Evolutionary conservation across 2,329 filamentous ascomycete genomes (phyloP).

Genomic region (Metarhizium sp.): DNA sequence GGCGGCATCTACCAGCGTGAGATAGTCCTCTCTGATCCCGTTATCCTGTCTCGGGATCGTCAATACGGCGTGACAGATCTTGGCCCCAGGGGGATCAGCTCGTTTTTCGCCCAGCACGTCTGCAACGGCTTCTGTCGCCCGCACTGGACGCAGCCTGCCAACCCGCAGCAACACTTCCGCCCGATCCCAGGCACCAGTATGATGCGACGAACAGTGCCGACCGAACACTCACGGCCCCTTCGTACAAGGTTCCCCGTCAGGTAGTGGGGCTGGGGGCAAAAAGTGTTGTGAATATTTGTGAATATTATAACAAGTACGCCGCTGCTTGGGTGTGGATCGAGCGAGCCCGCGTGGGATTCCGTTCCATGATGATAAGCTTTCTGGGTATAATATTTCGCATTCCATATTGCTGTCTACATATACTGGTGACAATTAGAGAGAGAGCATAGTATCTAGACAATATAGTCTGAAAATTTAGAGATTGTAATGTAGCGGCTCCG

Average conservation of each 20-base stretch:
- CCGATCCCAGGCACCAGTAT: conserved; percentile 6
- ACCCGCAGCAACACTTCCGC: conserved; percentile 1
- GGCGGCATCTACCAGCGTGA: conserved; percentile 27
- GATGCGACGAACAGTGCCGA: conserved; percentile 6
- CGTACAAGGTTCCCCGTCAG: neutral
- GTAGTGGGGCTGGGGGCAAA: neutral
- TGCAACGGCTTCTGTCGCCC: conserved; percentile 22
- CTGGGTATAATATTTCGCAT: no score
- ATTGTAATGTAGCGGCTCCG: no score
- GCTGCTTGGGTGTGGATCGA: no score
- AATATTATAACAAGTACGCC: no score
- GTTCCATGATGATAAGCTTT: no score
- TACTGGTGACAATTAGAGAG: no score
- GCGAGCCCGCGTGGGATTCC: no score
- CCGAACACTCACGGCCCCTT: neutral
- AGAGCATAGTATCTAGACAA: no score
- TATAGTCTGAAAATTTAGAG: no score
- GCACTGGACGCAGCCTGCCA: conserved; percentile 10
- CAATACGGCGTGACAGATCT: conserved; percentile 30
- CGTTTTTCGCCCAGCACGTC: conserved; percentile 27
- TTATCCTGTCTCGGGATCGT: conserved; percentile 27
- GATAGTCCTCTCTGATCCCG: conserved; percentile 30
- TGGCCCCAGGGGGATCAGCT: conserved; percentile 26
- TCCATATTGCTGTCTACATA: no score
- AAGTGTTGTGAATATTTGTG: no score